These are phyloP conservation scores for Plectranthus barbatus DNA, from an alignment of 257 asterid species.

Conservation along the genomic window DNA sequence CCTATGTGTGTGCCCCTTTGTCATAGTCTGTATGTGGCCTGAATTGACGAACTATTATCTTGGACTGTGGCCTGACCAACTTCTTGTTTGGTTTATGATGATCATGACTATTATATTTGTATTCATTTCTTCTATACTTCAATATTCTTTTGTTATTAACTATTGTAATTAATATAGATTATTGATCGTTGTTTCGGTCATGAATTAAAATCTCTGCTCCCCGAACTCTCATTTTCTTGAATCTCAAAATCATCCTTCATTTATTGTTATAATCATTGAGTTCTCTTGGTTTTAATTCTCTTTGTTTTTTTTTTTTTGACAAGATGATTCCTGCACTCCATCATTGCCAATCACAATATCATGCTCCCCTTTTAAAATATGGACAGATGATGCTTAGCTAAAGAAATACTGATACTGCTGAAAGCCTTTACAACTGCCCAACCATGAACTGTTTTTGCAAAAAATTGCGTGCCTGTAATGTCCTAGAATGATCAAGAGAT, in stretches of 20 bases:
- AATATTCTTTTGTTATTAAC: not conserved
- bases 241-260: constrained; percentile 4
- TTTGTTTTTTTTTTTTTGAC: no score
- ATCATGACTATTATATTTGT: not conserved
- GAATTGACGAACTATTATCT: not conserved
- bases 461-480: not conserved
- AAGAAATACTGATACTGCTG: constrained; percentile 1
- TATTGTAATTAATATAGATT: not conserved
- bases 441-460: not conserved
- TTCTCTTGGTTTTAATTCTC: no score
- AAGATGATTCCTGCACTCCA: not conserved
- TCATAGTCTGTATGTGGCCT: not conserved
- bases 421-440: constrained; percentile 1
- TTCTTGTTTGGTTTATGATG: constrained; percentile 9
- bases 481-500: constrained; percentile 7
- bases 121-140: constrained; percentile 9
- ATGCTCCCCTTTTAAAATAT: not conserved
- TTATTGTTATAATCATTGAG: not conserved
- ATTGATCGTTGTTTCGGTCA: constrained; percentile 3
- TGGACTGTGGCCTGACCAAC: not conserved
- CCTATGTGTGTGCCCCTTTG: not conserved
- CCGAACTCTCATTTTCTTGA: not conserved
- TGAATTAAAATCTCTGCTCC: not conserved
- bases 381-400: not conserved
- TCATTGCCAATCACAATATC: no score